These are phyloP conservation scores for Paspalum notatum DNA, from an alignment of 176 grass and related monocot species.

Conservation along the genomic window DNA sequence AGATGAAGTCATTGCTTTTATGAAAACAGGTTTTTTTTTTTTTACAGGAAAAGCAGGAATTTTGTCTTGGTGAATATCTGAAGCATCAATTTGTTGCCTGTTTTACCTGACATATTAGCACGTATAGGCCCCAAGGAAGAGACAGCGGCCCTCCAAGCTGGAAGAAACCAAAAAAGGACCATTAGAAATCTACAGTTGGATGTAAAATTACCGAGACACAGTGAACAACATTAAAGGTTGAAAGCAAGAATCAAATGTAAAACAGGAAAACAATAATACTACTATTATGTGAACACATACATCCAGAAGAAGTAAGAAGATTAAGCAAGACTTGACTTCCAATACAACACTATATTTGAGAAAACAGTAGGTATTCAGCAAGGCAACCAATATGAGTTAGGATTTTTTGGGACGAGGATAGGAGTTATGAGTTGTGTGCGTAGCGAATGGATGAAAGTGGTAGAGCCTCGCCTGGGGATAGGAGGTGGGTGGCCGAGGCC, in stretches of 20 bases:
- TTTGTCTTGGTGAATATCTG: background rate
- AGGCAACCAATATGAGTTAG: background rate
- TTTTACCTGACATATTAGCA: conserved; percentile 94
- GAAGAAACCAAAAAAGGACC: background rate
- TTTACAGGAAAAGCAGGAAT: background rate
- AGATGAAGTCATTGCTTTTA: background rate
- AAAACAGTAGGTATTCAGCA: conserved; percentile 1
- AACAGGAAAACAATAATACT: background rate
- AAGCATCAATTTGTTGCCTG: background rate
- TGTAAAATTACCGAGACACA: background rate
- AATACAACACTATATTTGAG: background rate
- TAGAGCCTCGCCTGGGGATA: too few species aligned
- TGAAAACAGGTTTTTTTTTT: background rate
- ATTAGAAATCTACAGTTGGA: conserved; percentile 26
- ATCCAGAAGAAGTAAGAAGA: too few species aligned
- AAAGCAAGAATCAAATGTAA: background rate
- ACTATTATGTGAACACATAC: background rate
- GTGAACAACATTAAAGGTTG: background rate
- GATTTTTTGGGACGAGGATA: too few species aligned
- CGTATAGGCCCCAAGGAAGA: conserved; percentile 98
- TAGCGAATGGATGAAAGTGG: background rate
- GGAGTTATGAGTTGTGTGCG: background rate
- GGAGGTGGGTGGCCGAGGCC: too few species aligned
- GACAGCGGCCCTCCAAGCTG: conserved; percentile 88
- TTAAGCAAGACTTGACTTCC: conserved; percentile 13